Conservation (phyloP, 2,329 filamentous ascomycete genomes). For the Laburnicola sp. region DNA sequence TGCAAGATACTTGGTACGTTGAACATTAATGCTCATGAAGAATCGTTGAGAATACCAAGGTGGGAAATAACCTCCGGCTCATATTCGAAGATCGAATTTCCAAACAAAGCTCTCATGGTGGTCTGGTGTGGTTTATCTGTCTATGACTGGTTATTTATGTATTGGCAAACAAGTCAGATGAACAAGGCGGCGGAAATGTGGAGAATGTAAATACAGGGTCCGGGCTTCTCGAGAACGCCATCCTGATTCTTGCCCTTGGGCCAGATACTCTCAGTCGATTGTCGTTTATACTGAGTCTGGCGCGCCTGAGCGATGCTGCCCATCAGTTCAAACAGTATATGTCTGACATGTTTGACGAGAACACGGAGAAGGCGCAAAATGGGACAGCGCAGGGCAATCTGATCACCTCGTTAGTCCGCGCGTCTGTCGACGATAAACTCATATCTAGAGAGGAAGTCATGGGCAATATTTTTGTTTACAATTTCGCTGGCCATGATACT, state of each 20-base stretch:
- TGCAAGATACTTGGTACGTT: too few relatives aligned
- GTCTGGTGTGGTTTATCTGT: too few relatives aligned
- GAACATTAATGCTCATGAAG: too few relatives aligned
- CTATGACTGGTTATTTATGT: too few relatives aligned
- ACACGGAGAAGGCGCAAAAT: background rate
- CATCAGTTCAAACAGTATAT: background rate
- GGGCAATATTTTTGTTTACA: conserved; percentile 55
- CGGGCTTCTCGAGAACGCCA: conserved; percentile 31
- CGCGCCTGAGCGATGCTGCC: background rate
- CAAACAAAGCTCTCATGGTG: too few relatives aligned
- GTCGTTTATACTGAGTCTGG: background rate
- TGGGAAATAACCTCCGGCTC: too few relatives aligned
- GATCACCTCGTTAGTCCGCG: conserved; percentile 12
- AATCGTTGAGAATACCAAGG: too few relatives aligned
- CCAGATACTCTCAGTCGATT: background rate
- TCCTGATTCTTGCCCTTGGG: conserved; percentile 10
- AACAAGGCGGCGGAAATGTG: too few relatives aligned
- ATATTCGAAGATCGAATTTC: too few relatives aligned
- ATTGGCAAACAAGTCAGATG: too few relatives aligned
- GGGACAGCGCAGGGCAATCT: conserved; percentile 8
- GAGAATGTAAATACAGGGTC: too few relatives aligned
- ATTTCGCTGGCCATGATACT: conserved; percentile 57
- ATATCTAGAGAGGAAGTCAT: conserved; percentile 47
- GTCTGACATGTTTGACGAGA: background rate
- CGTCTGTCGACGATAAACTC: conserved; percentile 4